phyloP scores from a whole-genome alignment of 2,329 filamentous ascomycete species.

The Claviceps monticola region DNA sequence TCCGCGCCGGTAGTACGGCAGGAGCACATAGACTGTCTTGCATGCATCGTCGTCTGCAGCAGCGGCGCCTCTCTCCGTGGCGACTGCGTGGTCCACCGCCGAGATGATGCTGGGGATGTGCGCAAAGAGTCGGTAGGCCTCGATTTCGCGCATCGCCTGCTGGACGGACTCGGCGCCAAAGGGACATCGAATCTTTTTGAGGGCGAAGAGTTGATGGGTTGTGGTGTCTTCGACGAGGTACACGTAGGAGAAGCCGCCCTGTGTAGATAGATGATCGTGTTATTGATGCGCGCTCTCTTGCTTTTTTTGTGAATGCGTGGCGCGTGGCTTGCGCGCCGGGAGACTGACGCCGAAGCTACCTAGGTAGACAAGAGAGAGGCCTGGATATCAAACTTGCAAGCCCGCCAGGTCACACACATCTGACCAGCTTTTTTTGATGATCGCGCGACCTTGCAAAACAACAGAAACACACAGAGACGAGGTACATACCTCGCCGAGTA shows the following conservation, averaged over 20 bases:
- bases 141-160: conserved; percentile 90
- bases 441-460: too few species aligned
- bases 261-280: background rate
- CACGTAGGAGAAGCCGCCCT: conserved; percentile 95
- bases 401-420: too few species aligned
- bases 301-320: too few species aligned
- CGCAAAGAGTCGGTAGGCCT: conserved; percentile 84
- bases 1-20: conserved; percentile 88
- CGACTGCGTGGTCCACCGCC: conserved; percentile 68
- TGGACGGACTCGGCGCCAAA: conserved; percentile 94
- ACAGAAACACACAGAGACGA: too few species aligned
- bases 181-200: conserved; percentile 98
- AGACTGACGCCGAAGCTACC: too few species aligned
- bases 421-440: too few species aligned
- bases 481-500: conserved; percentile 70
- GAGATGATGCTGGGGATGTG: conserved; percentile 77
- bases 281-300: too few species aligned
- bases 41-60: conserved; percentile 43
- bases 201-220: conserved; percentile 72
- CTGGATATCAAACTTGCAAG: too few species aligned
- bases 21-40: conserved; percentile 92
- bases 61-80: conserved; percentile 45
- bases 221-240: conserved; percentile 92
- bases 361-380: too few species aligned
- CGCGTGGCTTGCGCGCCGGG: too few species aligned